Evolutionary conservation across 192 early-diverging fungal genomes (phyloP).

Genomic region (Gamsiella multidivaricata): DNA sequence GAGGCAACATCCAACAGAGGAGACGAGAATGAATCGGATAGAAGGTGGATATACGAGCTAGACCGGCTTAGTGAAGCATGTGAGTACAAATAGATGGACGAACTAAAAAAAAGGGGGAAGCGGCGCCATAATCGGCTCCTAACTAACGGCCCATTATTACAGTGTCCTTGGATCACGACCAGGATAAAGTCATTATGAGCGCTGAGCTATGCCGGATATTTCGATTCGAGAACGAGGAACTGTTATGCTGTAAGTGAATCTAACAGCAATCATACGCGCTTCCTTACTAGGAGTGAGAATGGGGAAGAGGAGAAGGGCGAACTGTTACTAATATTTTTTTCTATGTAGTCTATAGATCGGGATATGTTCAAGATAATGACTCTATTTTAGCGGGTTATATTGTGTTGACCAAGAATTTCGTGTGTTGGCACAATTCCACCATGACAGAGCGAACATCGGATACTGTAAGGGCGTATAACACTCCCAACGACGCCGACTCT

Average conservation of each 20-base stretch:
- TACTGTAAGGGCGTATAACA: conserved; percentile 1
- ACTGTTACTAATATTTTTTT: no score
- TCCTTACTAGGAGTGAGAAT: background rate
- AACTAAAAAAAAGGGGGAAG: background rate
- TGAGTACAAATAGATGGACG: background rate
- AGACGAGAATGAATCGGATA: conserved; percentile 39
- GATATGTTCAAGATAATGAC: conserved; percentile 31
- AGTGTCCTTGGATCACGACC: conserved; percentile 54
- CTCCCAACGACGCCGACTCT: background rate
- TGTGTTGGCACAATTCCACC: conserved; percentile 53
- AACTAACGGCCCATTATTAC: background rate
- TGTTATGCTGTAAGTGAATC: background rate
- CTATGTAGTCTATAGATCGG: conserved; percentile 35
- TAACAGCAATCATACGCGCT: background rate
- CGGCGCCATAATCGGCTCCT: no score
- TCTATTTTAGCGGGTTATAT: conserved; percentile 20
- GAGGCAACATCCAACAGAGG: conserved; percentile 9
- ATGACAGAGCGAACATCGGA: conserved; percentile 26
- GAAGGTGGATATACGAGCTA: conserved; percentile 35
- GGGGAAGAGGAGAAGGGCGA: no score
- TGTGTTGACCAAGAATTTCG: conserved; percentile 39
- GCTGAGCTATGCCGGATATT: conserved; percentile 39
- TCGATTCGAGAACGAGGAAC: conserved; percentile 23
- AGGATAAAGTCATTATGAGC: conserved; percentile 47
- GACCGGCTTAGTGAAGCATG: conserved; percentile 52